Conservation (phyloP, 2,329 filamentous ascomycete species). For the Fusarium tanahbumbuense region DNA sequence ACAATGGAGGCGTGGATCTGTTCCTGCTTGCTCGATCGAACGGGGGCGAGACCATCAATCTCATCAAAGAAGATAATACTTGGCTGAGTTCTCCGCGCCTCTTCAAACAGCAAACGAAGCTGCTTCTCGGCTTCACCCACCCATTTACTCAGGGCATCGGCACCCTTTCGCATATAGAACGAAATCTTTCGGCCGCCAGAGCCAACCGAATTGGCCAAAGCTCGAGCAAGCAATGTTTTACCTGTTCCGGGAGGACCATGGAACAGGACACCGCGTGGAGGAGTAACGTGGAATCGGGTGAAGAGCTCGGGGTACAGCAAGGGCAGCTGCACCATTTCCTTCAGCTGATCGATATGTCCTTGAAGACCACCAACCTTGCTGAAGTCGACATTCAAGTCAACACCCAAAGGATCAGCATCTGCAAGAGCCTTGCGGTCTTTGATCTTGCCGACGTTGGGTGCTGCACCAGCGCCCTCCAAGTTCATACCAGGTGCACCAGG, state of each 20-base stretch:
- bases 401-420: constrained; percentile 93
- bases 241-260: constrained; percentile 97
- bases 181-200: constrained; percentile 93
- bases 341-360: constrained; percentile 94
- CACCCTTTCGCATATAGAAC: constrained; percentile 99
- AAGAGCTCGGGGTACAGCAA: constrained; percentile 96
- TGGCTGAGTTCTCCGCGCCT: constrained; percentile 93
- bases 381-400: constrained; percentile 93
- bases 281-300: constrained; percentile 88
- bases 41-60: constrained; percentile 95
- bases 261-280: constrained; percentile 93
- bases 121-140: constrained; percentile 98
- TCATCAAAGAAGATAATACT: constrained; percentile 99
- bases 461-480: constrained; percentile 59
- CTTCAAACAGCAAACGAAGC: constrained; percentile 91
- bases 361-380: constrained; percentile 93
- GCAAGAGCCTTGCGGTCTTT: constrained; percentile 93
- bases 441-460: constrained; percentile 90
- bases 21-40: constrained; percentile 97
- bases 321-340: constrained; percentile 98
- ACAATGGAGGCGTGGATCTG: constrained; percentile 99
- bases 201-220: constrained; percentile 90
- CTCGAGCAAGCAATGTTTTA: constrained; percentile 95
- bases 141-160: constrained; percentile 98
- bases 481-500: constrained; percentile 55